Conservation (phyloP, 441 rosid genomes). For the Codiaeum variegatum region DNA sequence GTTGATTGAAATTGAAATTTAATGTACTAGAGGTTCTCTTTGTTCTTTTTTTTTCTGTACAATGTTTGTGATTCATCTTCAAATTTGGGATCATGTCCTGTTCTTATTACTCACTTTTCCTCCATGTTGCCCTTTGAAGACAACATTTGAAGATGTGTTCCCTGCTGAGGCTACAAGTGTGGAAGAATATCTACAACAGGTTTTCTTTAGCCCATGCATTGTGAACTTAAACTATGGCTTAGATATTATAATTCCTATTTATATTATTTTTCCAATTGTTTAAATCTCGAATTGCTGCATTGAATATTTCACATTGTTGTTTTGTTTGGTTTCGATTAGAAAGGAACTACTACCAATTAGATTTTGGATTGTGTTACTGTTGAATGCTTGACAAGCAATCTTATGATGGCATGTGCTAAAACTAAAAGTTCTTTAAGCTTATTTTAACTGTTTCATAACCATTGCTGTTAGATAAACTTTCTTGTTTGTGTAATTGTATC, state of each 20-base stretch:
- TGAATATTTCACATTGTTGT: not conserved
- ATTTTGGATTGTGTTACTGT: not conserved
- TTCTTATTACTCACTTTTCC: slow-evolving; percentile 21
- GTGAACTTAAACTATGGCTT: not conserved
- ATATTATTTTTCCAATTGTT: not conserved
- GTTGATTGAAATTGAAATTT: too few relatives aligned
- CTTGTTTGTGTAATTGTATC: not conserved
- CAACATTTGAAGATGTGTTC: slow-evolving; percentile 94
- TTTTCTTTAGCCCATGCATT: slow-evolving; percentile 21
- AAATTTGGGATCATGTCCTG: not conserved
- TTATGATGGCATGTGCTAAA: not conserved
- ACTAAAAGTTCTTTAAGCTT: not conserved
- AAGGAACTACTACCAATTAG: not conserved
- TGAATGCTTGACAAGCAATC: not conserved
- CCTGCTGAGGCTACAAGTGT: slow-evolving; percentile 91
- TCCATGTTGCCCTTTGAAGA: slow-evolving; percentile 32
- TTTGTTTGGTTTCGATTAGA: not conserved
- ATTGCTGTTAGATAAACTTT: not conserved
- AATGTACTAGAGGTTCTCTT: not conserved
- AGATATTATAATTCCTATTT: not conserved
- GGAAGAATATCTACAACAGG: slow-evolving; percentile 97
- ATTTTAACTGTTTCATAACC: not conserved
- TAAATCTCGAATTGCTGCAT: not conserved
- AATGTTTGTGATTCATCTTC: slow-evolving; percentile 4
- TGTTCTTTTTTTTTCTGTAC: slow-evolving; percentile 10